Conservation (phyloP, 1,284 basidiomycete species). For the Polyporus tsugae region DNA sequence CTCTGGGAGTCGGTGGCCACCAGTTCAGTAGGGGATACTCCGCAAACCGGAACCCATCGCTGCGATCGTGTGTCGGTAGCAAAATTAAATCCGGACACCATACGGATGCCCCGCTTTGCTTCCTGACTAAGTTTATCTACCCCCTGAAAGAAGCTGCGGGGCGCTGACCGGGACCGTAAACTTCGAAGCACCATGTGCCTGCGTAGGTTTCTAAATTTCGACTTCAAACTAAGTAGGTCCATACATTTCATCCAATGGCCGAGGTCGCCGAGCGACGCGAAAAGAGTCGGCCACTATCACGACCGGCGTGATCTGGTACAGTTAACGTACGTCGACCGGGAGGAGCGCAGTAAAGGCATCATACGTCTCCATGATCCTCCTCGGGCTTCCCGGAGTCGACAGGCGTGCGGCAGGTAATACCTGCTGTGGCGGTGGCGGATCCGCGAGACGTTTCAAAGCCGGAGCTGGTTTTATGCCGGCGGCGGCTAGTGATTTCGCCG, state of each 20-base stretch:
- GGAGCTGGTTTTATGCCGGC: not conserved
- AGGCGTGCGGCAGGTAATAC: not conserved
- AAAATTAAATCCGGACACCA: not conserved
- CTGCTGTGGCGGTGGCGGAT: not conserved
- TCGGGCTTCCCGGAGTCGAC: not conserved
- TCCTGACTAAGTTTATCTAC: not conserved
- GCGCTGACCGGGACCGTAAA: not conserved
- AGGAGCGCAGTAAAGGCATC: not conserved
- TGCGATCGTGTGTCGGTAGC: not conserved
- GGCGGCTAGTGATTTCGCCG: not conserved
- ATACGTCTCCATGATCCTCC: not conserved
- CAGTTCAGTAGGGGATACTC: not conserved
- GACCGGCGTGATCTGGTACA: not conserved
- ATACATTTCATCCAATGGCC: too few species aligned
- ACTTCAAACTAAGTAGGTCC: not conserved
- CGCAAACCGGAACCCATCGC: not conserved
- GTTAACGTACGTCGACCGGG: not conserved
- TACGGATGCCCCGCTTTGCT: not conserved
- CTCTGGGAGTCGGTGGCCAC: not conserved
- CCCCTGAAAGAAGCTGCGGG: constrained; percentile 4
- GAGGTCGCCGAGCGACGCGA: too few species aligned
- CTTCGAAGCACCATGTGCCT: not conserved
- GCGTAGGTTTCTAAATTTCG: not conserved
- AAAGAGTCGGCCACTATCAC: not conserved
- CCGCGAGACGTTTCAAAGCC: not conserved